Base-by-base conservation (phyloP, 2,329 filamentous ascomycete species). In the Daldinia eschscholtzii region DNA sequence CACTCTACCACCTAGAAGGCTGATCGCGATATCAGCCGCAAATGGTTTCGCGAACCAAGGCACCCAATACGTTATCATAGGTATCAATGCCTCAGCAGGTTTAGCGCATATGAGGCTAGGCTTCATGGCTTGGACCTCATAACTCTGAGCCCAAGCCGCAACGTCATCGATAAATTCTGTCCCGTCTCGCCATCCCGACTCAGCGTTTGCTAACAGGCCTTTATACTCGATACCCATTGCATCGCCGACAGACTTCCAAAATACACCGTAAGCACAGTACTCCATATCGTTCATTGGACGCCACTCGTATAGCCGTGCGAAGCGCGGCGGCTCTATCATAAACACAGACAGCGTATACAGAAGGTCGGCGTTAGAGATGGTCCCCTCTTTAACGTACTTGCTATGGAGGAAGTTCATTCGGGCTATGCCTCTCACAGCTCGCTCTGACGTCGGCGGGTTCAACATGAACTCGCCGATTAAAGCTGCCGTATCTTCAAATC, bases 171-270 rank as follows among this genome's bases (percentile, higher is more conserved):
- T 79, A 74, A 87, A 88, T 52, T 86, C 85, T 30, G 87, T 76
- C 33, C 85, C 85, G 72, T 87, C 83, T 2, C 67, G 73, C 85
- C 85, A 88, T 13, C 60, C 68, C 12, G 57, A 23, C 28, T 57
- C 67, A 6, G 64, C 66, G 6, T 61, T 69, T 10, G 70, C 68
- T 1, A 85, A 79, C 13, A 79, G 75, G 1, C 79, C 79, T 26
- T 77, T 76, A 71, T 87, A 88, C 55, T 82, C 77, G 68, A 94
- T 91, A 0, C 83, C 85, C 87, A 94, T 91, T 59, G 87, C 87
- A 72, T 93, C 89, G 13, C 91, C 92, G 15, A 93, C 80, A 59
- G 84, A 84, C 78, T 92, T 92, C 91, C 91, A 94, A 74, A 92
- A 88, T 0, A 87, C 89, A 15, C 87, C 89, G 33, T 91, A 79